A percentile compares a stretch with the other conserved stretches of the same genome.
Conservation (phyloP, 2,329 filamentous ascomycete genomes). For the Curvularia spicifera region DNA sequence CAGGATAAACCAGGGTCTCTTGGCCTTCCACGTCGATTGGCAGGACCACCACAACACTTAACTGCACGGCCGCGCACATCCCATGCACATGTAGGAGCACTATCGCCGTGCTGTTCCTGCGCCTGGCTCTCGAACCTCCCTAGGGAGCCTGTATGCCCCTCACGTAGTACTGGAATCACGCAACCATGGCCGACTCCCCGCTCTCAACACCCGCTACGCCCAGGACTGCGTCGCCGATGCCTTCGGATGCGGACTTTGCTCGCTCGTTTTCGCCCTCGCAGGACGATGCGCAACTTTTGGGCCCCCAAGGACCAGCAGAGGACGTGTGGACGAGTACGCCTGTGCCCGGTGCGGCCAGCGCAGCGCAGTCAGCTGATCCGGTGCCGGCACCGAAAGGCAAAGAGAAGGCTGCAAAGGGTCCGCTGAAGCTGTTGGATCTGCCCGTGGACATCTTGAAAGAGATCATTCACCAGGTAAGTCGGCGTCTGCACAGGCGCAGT, state of each 20-base stretch:
- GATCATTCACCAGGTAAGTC: conserved; percentile 75
- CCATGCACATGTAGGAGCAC: conserved; percentile 30
- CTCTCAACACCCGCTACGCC: conserved; percentile 36
- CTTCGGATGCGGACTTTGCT: conserved; percentile 33
- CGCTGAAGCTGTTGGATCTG: conserved; percentile 73
- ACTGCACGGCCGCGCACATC: conserved; percentile 26
- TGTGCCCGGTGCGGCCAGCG: conserved; percentile 12
- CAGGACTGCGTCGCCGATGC: conserved; percentile 38
- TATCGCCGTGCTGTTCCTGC: conserved; percentile 30
- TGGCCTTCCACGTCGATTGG: conserved; percentile 23
- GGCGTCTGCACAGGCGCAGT: conserved; percentile 1
- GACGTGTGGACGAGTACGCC: conserved; percentile 20
- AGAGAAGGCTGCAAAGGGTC: conserved; percentile 57
- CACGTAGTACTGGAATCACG: conserved; percentile 31
- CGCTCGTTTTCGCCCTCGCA: conserved; percentile 27
- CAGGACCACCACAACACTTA: conserved; percentile 14
- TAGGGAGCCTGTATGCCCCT: conserved; percentile 41
- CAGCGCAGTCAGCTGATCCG: conserved; percentile 31
- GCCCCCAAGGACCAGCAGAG: conserved; percentile 22
- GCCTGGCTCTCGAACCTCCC: conserved; percentile 24
- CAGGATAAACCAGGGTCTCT: conserved; percentile 22
- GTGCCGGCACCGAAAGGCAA: conserved; percentile 58
- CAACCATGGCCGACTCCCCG: conserved; percentile 45
- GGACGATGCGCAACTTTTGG: conserved; percentile 31
- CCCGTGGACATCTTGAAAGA: conserved; percentile 79